phyloP scores from a whole-genome alignment of 192 early-diverging fungal genomes.

The Thamnidium elegans region DNA sequence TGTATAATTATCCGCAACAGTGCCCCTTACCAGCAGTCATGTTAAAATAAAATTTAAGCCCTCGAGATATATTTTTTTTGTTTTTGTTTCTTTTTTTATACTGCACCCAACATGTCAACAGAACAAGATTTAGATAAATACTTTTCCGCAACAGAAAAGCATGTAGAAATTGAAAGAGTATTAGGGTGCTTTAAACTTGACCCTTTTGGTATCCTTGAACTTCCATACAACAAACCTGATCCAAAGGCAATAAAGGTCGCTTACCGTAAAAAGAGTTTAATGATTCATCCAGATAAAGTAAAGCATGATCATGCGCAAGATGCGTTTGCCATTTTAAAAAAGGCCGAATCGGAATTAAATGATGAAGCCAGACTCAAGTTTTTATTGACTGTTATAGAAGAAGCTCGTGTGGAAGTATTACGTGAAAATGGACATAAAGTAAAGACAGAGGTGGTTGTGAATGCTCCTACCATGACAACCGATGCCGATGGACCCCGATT shows the following conservation, averaged over 20 bases:
- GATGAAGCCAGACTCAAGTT: conserved; percentile 44
- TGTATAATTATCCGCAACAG: too few relatives aligned
- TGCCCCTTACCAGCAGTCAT: too few relatives aligned
- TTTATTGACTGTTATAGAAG: conserved; percentile 50
- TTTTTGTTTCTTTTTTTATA: too few relatives aligned
- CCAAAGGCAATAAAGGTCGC: conserved; percentile 53
- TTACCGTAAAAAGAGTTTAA: conserved; percentile 59
- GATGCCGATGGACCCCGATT: conserved; percentile 32
- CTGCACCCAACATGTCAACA: background rate
- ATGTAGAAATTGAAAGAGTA: conserved; percentile 60
- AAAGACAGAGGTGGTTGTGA: conserved; percentile 18
- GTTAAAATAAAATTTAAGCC: too few relatives aligned
- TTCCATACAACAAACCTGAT: conserved; percentile 38
- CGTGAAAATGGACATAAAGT: conserved; percentile 32
- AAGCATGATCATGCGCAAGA: conserved; percentile 51
- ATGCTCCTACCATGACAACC: conserved; percentile 8
- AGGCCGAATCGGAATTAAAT: conserved; percentile 56
- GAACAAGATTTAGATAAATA: conserved; percentile 46
- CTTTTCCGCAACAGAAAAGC: conserved; percentile 50
- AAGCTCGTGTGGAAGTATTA: conserved; percentile 48
- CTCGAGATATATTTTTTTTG: too few relatives aligned
- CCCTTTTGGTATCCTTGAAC: conserved; percentile 54
- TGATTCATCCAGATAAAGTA: conserved; percentile 63
- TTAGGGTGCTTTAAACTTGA: conserved; percentile 51
- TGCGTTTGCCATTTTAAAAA: conserved; percentile 55